Base-by-base conservation (phyloP, 148 eudicot species). In the Bassia scoparia region DNA sequence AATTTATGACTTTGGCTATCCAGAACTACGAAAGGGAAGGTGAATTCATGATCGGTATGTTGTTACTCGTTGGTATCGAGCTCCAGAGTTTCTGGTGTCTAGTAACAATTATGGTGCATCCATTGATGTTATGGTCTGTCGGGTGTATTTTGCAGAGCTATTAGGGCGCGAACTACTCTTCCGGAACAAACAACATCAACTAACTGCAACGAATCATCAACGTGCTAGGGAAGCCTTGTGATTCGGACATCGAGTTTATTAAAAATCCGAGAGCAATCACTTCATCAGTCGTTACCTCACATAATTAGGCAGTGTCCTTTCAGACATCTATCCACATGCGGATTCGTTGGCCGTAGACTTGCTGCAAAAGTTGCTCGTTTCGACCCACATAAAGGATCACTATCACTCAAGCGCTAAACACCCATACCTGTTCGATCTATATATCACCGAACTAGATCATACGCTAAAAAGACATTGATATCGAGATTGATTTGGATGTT, bases 81-180 rank as follows among this genome's bases (percentile, higher is more conserved):
- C 88, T 14, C 86, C 86, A 1, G 88, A 83, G 79, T 75, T 86
- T 7, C 76, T 86, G 26, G 73, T 81, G 5, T 17, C 71, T 20
- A 71, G 79, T 52, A 73, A 67, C 50, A 55, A 71, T 30, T 83
- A 86, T 14, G 83, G 80, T 31, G 31, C 88, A 18, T 50, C 86
- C 0, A 74, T 86, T 16, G 86, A 86, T 30, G 70, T 86, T 86
- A 0, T 86, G 86, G 88, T 78, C 86, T 0, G 86, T 74, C 3
- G 88, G 86, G 0, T 86, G 88, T 59, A 83, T 83, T 66, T 81
- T 86, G 88, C 86, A 11, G 88, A 86, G 59, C 24, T 86, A 14
- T 67, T 86, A 8, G 83, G 86, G 3, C 68, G 84, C 8, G 55
- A 81, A 34, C 84, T 83, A 0, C 18, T 83, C n/a, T 86, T 86